Percentiles rank a stretch among this genome's conserved stretches.
These are phyloP conservation scores for Pisolithus orientalis DNA, from an alignment of 768 basidiomycete genomes.

Conservation along the genomic window DNA sequence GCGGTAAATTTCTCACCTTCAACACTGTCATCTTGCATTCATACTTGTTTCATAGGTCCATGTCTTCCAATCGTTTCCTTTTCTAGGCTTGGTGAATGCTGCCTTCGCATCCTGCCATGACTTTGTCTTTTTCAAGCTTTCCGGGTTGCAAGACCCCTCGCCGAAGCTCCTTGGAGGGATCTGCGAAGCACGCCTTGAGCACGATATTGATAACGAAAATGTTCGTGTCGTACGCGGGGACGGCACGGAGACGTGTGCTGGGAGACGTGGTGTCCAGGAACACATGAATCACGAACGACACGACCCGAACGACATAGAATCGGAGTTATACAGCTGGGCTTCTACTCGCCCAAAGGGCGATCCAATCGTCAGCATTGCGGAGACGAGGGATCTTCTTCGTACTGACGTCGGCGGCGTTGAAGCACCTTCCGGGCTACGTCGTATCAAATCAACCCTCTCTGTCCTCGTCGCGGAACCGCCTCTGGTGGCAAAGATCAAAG, in stretches of 20 bases:
- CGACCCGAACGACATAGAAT: constrained; percentile 22
- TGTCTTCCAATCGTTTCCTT: constrained; percentile 87
- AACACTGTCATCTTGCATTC: not conserved
- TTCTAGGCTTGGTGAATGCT: constrained; percentile 56
- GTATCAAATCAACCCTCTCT: constrained; percentile 27
- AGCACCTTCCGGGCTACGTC: constrained; percentile 16
- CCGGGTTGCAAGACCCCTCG: constrained; percentile 42
- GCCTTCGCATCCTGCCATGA: constrained; percentile 67
- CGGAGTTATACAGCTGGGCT: constrained; percentile 52
- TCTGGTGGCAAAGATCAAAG: constrained; percentile 8
- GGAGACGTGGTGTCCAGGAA: constrained; percentile 36
- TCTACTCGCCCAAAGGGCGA: constrained; percentile 7
- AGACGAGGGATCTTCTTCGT: constrained; percentile 1
- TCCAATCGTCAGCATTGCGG: constrained; percentile 1
- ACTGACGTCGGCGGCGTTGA: constrained; percentile 8
- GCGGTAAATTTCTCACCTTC: constrained; percentile 46
- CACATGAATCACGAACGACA: constrained; percentile 21
- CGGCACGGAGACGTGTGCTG: constrained; percentile 48
- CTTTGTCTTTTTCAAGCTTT: constrained; percentile 59
- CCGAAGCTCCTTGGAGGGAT: constrained; percentile 47
- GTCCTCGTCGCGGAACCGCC: constrained; percentile 16
- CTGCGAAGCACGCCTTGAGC: constrained; percentile 55
- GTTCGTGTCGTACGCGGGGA: constrained; percentile 69
- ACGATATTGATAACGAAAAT: constrained; percentile 64
- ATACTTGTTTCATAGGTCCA: constrained; percentile 51